Evolutionary conservation across 2,329 filamentous ascomycete species (phyloP).

Genomic region (Gnomoniopsis sp.): DNA sequence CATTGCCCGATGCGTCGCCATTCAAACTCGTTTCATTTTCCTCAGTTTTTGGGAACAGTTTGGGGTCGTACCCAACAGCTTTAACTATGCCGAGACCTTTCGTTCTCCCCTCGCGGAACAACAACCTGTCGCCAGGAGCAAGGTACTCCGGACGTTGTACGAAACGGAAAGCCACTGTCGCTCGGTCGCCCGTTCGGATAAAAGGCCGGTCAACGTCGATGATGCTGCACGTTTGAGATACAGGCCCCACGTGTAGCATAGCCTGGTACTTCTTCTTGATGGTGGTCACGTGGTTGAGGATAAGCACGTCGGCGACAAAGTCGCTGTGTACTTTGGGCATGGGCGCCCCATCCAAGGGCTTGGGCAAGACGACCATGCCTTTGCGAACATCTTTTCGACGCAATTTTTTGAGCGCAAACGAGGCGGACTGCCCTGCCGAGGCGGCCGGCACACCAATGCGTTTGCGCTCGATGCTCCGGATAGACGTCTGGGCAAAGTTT

Average conservation of each 20-base stretch:
- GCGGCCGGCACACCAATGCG: conserved; percentile 83
- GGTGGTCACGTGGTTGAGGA: conserved; percentile 92
- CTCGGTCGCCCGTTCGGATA: conserved; percentile 92
- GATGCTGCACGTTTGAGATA: conserved; percentile 93
- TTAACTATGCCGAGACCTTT: conserved; percentile 96
- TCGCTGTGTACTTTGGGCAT: conserved; percentile 69
- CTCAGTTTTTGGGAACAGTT: conserved; percentile 23
- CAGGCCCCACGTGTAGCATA: conserved; percentile 94
- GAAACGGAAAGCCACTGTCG: conserved; percentile 90
- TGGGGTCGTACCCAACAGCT: conserved; percentile 77
- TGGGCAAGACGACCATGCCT: conserved; percentile 94
- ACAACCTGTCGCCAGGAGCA: conserved; percentile 78
- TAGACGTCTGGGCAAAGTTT: conserved; percentile 80
- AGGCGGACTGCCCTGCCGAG: conserved; percentile 87
- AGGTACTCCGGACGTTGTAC: conserved; percentile 93
- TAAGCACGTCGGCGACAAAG: conserved; percentile 84
- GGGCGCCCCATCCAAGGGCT: conserved; percentile 64
- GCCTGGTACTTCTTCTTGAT: conserved; percentile 97
- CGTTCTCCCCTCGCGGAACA: conserved; percentile 92
- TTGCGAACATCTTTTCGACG: conserved; percentile 91
- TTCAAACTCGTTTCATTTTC: neutral
- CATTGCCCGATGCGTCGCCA: neutral
- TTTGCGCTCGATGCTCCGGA: conserved; percentile 93
- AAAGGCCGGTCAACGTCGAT: conserved; percentile 97
- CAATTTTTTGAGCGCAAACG: conserved; percentile 84